phyloP scores from a whole-genome alignment of 495 filamentous ascomycete genomes.

The Sordaria brevicollis region DNA sequence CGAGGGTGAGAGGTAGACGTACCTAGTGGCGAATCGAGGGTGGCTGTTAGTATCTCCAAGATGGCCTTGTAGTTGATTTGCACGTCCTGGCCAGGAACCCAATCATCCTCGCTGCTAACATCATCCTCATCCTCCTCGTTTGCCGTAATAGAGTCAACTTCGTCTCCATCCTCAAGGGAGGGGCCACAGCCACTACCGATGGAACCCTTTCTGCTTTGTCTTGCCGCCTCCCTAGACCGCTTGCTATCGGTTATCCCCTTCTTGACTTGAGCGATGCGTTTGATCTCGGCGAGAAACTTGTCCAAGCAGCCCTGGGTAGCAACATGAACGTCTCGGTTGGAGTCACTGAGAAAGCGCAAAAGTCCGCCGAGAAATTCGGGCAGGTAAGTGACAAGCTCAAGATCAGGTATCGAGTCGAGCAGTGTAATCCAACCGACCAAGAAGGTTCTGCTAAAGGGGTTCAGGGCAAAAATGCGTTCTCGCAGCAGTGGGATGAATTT shows the following conservation, averaged over 20 bases:
- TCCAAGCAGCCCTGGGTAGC: conserved; percentile 87
- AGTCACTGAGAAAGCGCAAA: conserved; percentile 84
- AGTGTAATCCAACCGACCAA: conserved; percentile 93
- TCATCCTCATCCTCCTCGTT: conserved; percentile 51
- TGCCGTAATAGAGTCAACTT: conserved; percentile 48
- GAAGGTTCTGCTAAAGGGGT: conserved; percentile 90
- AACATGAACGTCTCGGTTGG: conserved; percentile 85
- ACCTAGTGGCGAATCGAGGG: conserved; percentile 77
- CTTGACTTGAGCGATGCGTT: conserved; percentile 83
- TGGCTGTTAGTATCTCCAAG: conserved; percentile 82
- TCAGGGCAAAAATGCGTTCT: conserved; percentile 85
- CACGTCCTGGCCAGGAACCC: conserved; percentile 95
- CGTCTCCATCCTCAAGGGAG: conserved; percentile 33
- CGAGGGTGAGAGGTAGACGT: conserved; percentile 14
- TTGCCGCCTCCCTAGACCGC: conserved; percentile 58
- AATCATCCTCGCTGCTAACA: conserved; percentile 69
- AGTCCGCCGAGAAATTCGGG: conserved; percentile 87
- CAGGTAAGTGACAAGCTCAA: conserved; percentile 87
- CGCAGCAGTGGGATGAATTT: conserved; percentile 87
- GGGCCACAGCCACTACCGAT: conserved; percentile 50
- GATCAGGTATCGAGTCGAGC: conserved; percentile 90
- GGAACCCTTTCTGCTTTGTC: conserved; percentile 52
- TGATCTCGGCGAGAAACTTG: conserved; percentile 87
- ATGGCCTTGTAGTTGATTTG: conserved; percentile 89
- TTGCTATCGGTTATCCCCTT: conserved; percentile 83